Evolutionary conservation across 2,329 filamentous ascomycete species (phyloP), one percentile per base, ranked within the genome.

Genomic region (Blastomyces silverae): DNA sequence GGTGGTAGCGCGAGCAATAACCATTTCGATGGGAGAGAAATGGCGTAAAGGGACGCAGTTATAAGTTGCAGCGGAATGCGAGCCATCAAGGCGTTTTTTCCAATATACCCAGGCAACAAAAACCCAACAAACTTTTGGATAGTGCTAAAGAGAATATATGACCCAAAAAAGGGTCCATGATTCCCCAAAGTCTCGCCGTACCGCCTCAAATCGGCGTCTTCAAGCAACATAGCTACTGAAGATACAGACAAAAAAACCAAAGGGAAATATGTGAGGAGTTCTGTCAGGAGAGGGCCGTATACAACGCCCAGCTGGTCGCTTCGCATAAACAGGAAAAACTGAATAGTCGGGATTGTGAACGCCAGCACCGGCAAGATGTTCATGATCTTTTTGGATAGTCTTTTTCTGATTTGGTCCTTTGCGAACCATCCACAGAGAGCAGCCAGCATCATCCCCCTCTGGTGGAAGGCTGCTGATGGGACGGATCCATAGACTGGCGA

Each of bases 401-500:
- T 86, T 66, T 71, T 75, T 66, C 76, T 73, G 10, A 79, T 73
- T 15, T 82, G 78, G 59, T 87, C 74, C 72, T 89, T 90, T 34
- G 83, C 82, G 10, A 89, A 83, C 84, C 90, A 90, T 44, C 91
- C 91, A 20, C 87, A 75, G 67, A 92, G 87, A 66, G 87, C 85
- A 37, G 85, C 87, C 3, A 84, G 79, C 70, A 86, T 86, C 67
- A 91, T 79, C 66, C 87, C 82, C 73, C 84, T 84, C 62, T 82
- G 79, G 74, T 97, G 93, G 75, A 88, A 89, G 69, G 88, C 81
- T 0, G 85, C 83, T 0, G 91, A 82, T 1, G 93, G 90, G 48
- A 96, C 90, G 20, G 88, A 87, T 62, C 94, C 94, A 76, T 95
- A 97, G 13, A 95, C 89, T 1, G 94, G 94, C 25, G 91, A 90